These are phyloP conservation scores for Hanseniaspora valbyensis DNA, from an alignment of 805 yeast species.

Conservation along the genomic window DNA sequence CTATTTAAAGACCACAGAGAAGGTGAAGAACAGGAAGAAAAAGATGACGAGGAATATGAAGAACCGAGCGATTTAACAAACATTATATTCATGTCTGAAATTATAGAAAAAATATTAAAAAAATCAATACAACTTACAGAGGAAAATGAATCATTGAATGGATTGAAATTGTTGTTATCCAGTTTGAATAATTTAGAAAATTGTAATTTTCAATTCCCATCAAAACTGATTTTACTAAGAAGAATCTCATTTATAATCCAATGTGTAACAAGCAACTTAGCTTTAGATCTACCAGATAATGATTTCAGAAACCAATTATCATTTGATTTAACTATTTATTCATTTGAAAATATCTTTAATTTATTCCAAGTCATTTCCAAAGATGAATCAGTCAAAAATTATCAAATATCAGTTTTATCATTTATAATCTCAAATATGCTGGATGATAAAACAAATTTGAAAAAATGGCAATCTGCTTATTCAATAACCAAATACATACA, in stretches of 20 bases:
- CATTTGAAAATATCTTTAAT: conserved; percentile 24
- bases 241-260: conserved; percentile 18
- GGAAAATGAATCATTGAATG: not conserved
- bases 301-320: conserved; percentile 2
- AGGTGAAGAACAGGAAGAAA: conserved; percentile 19
- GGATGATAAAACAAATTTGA: conserved; percentile 17
- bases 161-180: not conserved
- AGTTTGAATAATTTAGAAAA: conserved; percentile 3
- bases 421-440: conserved; percentile 5
- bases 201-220: conserved; percentile 9
- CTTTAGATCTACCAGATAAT: not conserved
- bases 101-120: conserved; percentile 19
- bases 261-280: conserved; percentile 4
- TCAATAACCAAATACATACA: conserved; percentile 17
- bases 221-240: conserved; percentile 27
- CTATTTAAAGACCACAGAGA: conserved; percentile 6
- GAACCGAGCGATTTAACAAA: conserved; percentile 19
- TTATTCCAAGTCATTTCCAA: conserved; percentile 20
- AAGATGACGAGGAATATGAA: conserved; percentile 21
- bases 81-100: conserved; percentile 13
- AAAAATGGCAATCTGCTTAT: conserved; percentile 16
- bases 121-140: not conserved
- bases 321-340: conserved; percentile 3
- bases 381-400: not conserved
- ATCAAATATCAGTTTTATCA: conserved; percentile 1